Conservation (phyloP, 768 basidiomycete species). For the Boletus subparvulus region DNA sequence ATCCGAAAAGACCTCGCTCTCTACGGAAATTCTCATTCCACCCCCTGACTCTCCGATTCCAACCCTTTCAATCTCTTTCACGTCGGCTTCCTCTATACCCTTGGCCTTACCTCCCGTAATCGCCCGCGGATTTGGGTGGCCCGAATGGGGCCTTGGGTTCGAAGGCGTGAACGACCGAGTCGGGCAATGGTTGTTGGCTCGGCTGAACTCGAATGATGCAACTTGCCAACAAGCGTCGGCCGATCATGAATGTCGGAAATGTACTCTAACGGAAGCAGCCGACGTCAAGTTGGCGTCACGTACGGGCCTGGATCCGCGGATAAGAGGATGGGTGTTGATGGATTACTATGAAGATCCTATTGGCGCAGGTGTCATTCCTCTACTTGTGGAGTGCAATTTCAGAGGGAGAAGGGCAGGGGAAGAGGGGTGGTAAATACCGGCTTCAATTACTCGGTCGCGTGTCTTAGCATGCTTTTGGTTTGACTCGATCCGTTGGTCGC, state of each 20-base stretch:
- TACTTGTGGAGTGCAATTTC: slow-evolving; percentile 80
- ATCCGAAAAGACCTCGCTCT: slow-evolving; percentile 71
- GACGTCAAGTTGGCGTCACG: not conserved
- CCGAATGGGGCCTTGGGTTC: slow-evolving; percentile 70
- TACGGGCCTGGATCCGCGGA: slow-evolving; percentile 33
- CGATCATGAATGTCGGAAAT: not conserved
- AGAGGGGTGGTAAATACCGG: slow-evolving; percentile 38
- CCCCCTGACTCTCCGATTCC: slow-evolving; percentile 37
- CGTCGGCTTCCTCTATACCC: slow-evolving; percentile 81
- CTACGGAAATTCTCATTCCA: slow-evolving; percentile 53
- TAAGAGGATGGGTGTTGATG: slow-evolving; percentile 75
- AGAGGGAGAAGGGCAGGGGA: slow-evolving; percentile 45
- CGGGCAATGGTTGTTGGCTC: slow-evolving; percentile 65
- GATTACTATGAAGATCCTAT: slow-evolving; percentile 68
- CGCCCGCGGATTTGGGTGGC: slow-evolving; percentile 85
- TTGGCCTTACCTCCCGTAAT: slow-evolving; percentile 74
- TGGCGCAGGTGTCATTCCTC: slow-evolving; percentile 52
- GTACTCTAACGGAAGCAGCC: not conserved
- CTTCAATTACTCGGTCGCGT: not conserved
- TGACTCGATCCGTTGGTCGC: not conserved
- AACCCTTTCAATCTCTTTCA: slow-evolving; percentile 70
- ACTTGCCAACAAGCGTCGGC: not conserved
- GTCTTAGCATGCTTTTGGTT: not conserved
- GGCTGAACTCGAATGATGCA: slow-evolving; percentile 31
- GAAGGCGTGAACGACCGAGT: slow-evolving; percentile 83